Evolutionary conservation across 495 filamentous ascomycete genomes (phyloP), one percentile per base, ranked within the genome.

Genomic region (Endocarpon pusillum): DNA sequence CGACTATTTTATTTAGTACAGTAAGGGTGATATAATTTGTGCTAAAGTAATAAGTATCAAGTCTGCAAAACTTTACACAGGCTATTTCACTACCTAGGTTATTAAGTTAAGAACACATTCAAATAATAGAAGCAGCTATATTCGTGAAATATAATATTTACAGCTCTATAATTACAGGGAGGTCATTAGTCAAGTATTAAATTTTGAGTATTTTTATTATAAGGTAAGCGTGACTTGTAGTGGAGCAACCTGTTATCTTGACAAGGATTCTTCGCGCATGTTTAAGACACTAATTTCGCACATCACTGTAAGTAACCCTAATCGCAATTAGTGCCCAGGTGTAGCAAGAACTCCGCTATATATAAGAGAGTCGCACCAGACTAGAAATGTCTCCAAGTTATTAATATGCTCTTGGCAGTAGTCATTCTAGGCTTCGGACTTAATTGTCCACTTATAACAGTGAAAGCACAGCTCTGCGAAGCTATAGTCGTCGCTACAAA

Each of bases 401-500:
- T 41, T 29, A 14, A 49, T 11, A 22, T 49, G 35, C 15, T 11
- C 23, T 27, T 45, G 28, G 21, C 38, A 49, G 38, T 49, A 17
- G 11, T 32, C 11, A 23, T 32, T 19, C 45, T 32, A 49, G 29
- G 33, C 30, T 3, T 29, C 25, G 14, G 31, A 4, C 19, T 34
- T 25, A 25, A 33, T 27, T 15, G 45, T 44, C 46, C 42, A 49
- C 20, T 47, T 19, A 34, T 47, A 34, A 21, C 46, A 49, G 15
- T 44, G 19, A 34, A 49, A 45, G 29, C 41, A 47, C 7, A 47
- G 32, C 38, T 48, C 20, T 10, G 35, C 45, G 20, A 39, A 42
- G 17, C 31, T 26, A 21, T 34, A 35, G 26, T 15, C 40, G 21
- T 35, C 36, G 29, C 25, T 27, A 30, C 42, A 35, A 12, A 39